phyloP scores from a whole-genome alignment of 1,284 basidiomycete genomes.

The Lentinus polychrous region DNA sequence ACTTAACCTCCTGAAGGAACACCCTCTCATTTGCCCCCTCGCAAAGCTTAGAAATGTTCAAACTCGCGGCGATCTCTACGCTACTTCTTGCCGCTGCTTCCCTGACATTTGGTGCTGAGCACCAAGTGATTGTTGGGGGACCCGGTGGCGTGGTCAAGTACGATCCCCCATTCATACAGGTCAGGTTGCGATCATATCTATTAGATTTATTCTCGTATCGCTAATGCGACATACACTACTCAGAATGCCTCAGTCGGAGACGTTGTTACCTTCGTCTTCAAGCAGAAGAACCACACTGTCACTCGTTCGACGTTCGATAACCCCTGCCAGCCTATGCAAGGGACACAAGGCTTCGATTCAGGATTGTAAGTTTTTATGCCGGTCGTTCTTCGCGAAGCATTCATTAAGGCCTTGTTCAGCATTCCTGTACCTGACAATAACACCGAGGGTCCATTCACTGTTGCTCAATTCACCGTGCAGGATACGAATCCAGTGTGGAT shows the following conservation, averaged over 20 bases:
- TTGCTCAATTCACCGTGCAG: slow-evolving; percentile 35
- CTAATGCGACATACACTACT: not conserved
- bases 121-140: slow-evolving; percentile 48
- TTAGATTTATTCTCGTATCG: slow-evolving; percentile 1
- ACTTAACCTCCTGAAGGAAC: no score
- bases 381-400: not conserved
- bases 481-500: slow-evolving; percentile 53
- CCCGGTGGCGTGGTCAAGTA: slow-evolving; percentile 34
- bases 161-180: slow-evolving; percentile 35
- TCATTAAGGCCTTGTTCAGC: slow-evolving; percentile 23
- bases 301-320: slow-evolving; percentile 49
- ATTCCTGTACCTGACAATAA: slow-evolving; percentile 40
- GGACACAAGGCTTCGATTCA: slow-evolving; percentile 43
- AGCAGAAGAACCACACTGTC: slow-evolving; percentile 58
- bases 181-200: slow-evolving; percentile 28
- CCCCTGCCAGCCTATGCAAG: slow-evolving; percentile 36
- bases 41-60: no score
- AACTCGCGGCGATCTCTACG: no score
- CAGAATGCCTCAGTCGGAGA: slow-evolving; percentile 45
- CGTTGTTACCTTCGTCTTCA: slow-evolving; percentile 44
- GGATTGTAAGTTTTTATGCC: slow-evolving; percentile 39
- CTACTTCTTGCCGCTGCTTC: no score
- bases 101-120: slow-evolving; percentile 25
- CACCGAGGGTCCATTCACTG: slow-evolving; percentile 37
- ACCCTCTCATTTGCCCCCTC: no score